A percentile compares a stretch with the other conserved stretches of the same genome.
Conservation (phyloP, 768 basidiomycete species). For the Galerina sulciceps region DNA sequence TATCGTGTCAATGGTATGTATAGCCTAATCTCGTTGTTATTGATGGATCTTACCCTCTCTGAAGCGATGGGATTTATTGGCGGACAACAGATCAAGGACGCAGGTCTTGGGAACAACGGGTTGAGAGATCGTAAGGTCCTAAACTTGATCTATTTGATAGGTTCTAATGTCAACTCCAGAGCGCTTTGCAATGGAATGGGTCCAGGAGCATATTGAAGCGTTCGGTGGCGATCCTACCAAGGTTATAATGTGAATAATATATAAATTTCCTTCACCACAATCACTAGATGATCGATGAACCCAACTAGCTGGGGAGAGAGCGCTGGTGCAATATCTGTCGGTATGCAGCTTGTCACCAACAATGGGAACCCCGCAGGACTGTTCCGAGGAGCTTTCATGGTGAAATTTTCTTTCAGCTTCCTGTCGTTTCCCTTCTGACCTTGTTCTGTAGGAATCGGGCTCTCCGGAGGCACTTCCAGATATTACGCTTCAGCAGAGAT, state of each 20-base stretch:
- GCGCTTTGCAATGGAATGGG: conserved; percentile 54
- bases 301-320: conserved; percentile 41
- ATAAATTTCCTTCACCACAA: neutral
- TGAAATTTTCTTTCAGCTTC: neutral
- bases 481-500: conserved; percentile 17
- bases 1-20: conserved; percentile 39
- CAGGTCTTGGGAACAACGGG: conserved; percentile 50
- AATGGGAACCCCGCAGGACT: conserved; percentile 31
- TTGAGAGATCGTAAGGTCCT: conserved; percentile 48
- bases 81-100: conserved; percentile 38
- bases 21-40: neutral
- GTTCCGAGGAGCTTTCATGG: conserved; percentile 41
- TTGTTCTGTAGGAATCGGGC: conserved; percentile 20
- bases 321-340: conserved; percentile 47
- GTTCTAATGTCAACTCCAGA: conserved; percentile 26
- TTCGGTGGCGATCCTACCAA: conserved; percentile 58
- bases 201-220: conserved; percentile 51
- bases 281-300: neutral
- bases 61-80: conserved; percentile 45
- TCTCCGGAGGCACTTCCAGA: conserved; percentile 11
- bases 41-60: neutral
- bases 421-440: neutral
- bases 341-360: conserved; percentile 35
- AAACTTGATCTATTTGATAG: neutral
- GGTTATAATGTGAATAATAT: conserved; percentile 42